Evolutionary conservation across 78 protist species (phyloP), one percentile per base, ranked within the genome.

Genomic region (slime mould (Dictyostelium discoideum)): DNA sequence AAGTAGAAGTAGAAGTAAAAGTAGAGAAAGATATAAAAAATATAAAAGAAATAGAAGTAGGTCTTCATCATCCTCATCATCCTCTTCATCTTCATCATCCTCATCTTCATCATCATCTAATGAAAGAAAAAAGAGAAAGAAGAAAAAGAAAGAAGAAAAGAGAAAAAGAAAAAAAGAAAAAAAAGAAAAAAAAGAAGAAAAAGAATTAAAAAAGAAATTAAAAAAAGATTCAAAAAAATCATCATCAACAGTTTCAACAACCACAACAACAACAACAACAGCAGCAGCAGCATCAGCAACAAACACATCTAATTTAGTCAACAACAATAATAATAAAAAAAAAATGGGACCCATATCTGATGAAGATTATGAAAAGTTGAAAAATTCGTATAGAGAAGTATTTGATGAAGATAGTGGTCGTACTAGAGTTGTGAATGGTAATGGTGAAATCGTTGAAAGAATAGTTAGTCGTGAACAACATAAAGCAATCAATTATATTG

Each of bases 271-370:
- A 10, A 50, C n/a, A n/a, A 46, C 84, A 78, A 65, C 93, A 65
- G 44, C 54, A 1, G 2, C 76, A n/a, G n/a, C n/a, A n/a, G 13
- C 84, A 78, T 44, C 93, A 65, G 44, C 54, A 1, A 0, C 76
- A 3, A 32, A 74, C 1, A 4, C 72, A 1, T 14, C 87, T 57
- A 20, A 13, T 16, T 54, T 54, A 54, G 7, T 3, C n/a, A 16
- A 54, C n/a, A 54, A 54, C 18, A n/a, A 83, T 22, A n/a, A 16
- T 13, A 81, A 83, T 24, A 90, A 82, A 37, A 37, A 87, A 50
- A 83, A 65, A 32, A 90, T 90, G 94, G 94, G 94, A 18, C 94
- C 94, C 18, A 29, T 90, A 44, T 90, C 94, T 48, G 85, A 90
- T 72, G 74, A 16, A 13, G 84, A 39, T 0, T 90, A 90, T 73